Base-by-base conservation (phyloP, 257 asterid species). In the Paraleonurus japonicus region DNA sequence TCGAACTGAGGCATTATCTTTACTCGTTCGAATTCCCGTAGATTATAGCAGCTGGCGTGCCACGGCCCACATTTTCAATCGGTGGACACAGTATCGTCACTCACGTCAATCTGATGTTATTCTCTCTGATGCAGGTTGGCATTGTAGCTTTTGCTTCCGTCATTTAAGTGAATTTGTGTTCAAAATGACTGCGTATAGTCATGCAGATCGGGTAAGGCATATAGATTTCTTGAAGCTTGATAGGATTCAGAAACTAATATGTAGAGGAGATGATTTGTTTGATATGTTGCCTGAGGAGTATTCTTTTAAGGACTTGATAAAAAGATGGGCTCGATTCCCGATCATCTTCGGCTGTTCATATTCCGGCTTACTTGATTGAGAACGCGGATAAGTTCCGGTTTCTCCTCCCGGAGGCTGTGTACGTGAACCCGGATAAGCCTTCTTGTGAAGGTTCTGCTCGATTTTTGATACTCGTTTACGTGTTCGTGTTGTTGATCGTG, bases 271-370 rank as follows among this genome's bases (percentile, higher is more conserved):
- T 58, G 97, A 94, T 82, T 81, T 94, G 69, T 94, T 70, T 4
- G 99, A 91, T 61, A 91, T 94, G 99, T 62, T 94, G 32, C 99
- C 99, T 0, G 99, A 94, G 83, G 99, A 94, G 80, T 91, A 86
- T 71, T 80, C 95, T 11, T 94, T 94, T 70, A 81, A 86, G 79
- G 95, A 91, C 43, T 67, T 94, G 95, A 84, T 89, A 85, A 80
- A 67, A 94, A 88, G 78, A 87, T 91, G 97, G 99, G 99, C 26
- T 65, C 97, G 1, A 82, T 94, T 43, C 95, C 97, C 81, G 75
- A 39, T 91, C 99, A 1, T 79, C 87, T 19, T 94, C 99, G 0
- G 99, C 93, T 1, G 96, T 94, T 68, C 92, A 91, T 72, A 76
- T 91, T 59, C 97, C 99, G 2, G 85, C 95, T 23, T 84, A 79